Conservation (phyloP, 176 grass and related monocot species). For the Typha latifolia region DNA sequence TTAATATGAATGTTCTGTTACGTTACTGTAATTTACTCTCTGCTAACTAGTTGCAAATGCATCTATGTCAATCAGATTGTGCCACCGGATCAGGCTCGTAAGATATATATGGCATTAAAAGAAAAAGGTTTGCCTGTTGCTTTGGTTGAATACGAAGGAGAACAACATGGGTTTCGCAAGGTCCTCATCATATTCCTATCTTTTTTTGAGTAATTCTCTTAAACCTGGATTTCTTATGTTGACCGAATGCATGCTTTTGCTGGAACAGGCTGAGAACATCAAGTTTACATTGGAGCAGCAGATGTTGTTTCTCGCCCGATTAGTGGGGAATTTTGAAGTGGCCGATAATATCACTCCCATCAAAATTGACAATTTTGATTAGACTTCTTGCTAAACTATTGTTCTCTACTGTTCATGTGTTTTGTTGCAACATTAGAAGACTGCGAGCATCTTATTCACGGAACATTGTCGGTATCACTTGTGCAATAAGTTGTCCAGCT, state of each 20-base stretch:
- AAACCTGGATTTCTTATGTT: constrained; percentile 1
- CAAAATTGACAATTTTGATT: constrained; percentile 86
- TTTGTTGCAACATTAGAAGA: no score
- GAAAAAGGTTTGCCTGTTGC: constrained; percentile 81
- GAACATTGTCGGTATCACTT: no score
- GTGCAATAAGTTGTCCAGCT: no score
- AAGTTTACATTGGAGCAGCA: constrained; percentile 89
- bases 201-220: not conserved
- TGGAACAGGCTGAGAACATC: constrained; percentile 77
- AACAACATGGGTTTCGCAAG: constrained; percentile 88
- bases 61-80: constrained; percentile 40
- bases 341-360: constrained; percentile 72
- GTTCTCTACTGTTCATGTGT: not conserved
- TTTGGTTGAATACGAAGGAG: constrained; percentile 94
- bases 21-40: no score
- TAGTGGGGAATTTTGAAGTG: constrained; percentile 69
- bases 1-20: no score
- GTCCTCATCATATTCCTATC: constrained; percentile 16
- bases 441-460: no score
- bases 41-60: not conserved
- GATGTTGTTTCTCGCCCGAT: constrained; percentile 77
- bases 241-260: not conserved
- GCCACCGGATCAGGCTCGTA: constrained; percentile 68
- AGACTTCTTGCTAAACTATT: constrained; percentile 2
- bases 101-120: constrained; percentile 77